Base-by-base conservation (phyloP, 2,329 filamentous ascomycete genomes). In the Verticillium alfalfae region DNA sequence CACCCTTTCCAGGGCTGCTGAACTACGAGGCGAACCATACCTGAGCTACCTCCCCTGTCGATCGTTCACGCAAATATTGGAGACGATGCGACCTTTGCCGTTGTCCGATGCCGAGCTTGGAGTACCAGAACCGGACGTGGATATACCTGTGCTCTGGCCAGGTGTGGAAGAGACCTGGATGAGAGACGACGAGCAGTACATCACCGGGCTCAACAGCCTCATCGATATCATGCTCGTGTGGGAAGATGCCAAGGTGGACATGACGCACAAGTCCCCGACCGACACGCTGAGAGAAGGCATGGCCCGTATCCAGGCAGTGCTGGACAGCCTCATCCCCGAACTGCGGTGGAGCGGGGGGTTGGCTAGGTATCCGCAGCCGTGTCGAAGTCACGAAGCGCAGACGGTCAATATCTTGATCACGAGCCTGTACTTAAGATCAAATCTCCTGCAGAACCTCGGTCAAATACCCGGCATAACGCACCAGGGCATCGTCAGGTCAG, bases 321-420 rank as follows among this genome's bases (percentile, higher is more conserved):
- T 75, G 6, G 71, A 76, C 41, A 60, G 58, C 22, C 70, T 76
- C 1, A 72, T 71, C 0, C 70, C 73, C 0, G 70, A 74, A 38
- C 63, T 76, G 1, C 68, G 72, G 5, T 76, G 75, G 75, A 66
- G 73, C 0, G 74, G 74, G 3, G 73, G 74, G 0, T 58, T 76
- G 1, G 73, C 74, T 0, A 68, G 73, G 1, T 58, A 31, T 70
- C 70, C 0, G 52, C 66, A 0, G 60, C 61, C 15, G 66, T 69
- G 2, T 74, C 72, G 0, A 67, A 72, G 74, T 3, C 75, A 76
- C 57, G 72, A 76, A 41, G 73, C 70, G 6, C 75, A 76, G 22
- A 71, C 72, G 6, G 75, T 71, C 15, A 76, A 76, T 60, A 62
- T 76, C 5, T 72, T 75, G 56, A 69, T 76, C 39, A 76, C 75